A percentile compares a stretch with the other conserved stretches of the same genome.
phyloP scores from a whole-genome alignment of 805 yeast species.

The Metschnikowia arizonensis region DNA sequence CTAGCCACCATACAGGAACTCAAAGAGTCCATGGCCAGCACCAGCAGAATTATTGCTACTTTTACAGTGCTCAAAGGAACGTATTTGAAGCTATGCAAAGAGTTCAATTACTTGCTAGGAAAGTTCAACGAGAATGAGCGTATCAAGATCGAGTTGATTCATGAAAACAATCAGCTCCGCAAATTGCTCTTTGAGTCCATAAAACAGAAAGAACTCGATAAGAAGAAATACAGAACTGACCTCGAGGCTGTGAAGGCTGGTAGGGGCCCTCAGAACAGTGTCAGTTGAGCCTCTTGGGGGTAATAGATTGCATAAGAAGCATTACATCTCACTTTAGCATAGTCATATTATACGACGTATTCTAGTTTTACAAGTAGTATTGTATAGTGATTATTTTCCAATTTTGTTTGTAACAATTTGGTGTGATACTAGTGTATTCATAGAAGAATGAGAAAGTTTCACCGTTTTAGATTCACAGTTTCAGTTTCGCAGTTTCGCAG shows the following conservation, averaged over 20 bases:
- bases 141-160: slow-evolving; percentile 31
- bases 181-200: slow-evolving; percentile 28
- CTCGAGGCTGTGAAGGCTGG: slow-evolving; percentile 3
- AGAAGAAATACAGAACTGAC: slow-evolving; percentile 16
- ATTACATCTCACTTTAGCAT: slow-evolving; percentile 1
- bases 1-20: slow-evolving; percentile 18
- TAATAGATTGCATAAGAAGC: neutral
- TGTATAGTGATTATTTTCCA: too few species aligned
- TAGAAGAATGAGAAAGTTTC: too few species aligned
- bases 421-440: too few species aligned
- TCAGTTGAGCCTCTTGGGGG: neutral
- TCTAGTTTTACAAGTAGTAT: too few species aligned
- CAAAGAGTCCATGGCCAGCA: slow-evolving; percentile 24
- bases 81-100: slow-evolving; percentile 36
- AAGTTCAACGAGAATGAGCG: slow-evolving; percentile 37
- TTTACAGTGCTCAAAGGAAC: slow-evolving; percentile 33
- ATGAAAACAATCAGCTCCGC: slow-evolving; percentile 34
- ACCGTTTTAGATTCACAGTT: too few species aligned
- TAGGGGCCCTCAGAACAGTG: neutral
- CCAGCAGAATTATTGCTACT: slow-evolving; percentile 27
- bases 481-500: slow-evolving; percentile 4
- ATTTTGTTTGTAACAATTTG: too few species aligned
- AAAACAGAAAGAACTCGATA: slow-evolving; percentile 23
- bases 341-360: slow-evolving; percentile 1
- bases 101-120: slow-evolving; percentile 32